A percentile compares a stretch with the other conserved stretches of the same genome.
Conservation (phyloP, 129 eudicot species). For the Gnaphalium uliginosum region DNA sequence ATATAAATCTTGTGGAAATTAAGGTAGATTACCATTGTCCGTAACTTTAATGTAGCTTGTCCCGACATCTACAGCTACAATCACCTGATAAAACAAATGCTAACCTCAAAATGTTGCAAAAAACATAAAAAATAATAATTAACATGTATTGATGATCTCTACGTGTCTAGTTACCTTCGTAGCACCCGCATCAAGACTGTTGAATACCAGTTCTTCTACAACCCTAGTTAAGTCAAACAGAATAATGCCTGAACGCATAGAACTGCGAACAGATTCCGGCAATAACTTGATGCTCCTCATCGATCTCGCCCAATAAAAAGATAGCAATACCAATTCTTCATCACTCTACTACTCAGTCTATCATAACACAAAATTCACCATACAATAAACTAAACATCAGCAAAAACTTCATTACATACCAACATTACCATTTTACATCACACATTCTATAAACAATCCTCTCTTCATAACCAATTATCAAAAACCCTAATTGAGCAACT, state of each 20-base stretch:
- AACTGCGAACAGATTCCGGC: conserved; percentile 65
- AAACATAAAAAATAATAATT: neutral
- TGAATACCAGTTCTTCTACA: conserved; percentile 88
- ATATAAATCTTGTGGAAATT: conserved; percentile 17
- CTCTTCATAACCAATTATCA: conserved; percentile 3
- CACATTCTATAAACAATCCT: neutral
- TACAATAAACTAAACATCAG: neutral
- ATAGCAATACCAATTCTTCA: neutral
- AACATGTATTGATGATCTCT: neutral
- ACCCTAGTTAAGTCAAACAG: conserved; percentile 68
- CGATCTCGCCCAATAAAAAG: conserved; percentile 1
- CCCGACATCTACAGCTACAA: conserved; percentile 61
- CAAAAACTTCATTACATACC: neutral
- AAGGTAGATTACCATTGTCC: conserved; percentile 60
- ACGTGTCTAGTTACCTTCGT: conserved; percentile 54
- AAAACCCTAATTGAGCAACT: neutral
- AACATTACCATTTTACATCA: neutral
- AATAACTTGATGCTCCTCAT: conserved; percentile 74
- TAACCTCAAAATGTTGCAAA: conserved; percentile 5
- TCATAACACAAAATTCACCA: conserved; percentile 16
- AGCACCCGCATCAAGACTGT: conserved; percentile 95
- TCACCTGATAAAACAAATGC: conserved; percentile 49
- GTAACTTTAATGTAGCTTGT: conserved; percentile 74
- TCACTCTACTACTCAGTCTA: conserved; percentile 12
- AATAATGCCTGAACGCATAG: conserved; percentile 76